These are phyloP conservation scores for Beauveria medogensis DNA, from an alignment of 2,329 filamentous ascomycete genomes.

Conservation along the genomic window DNA sequence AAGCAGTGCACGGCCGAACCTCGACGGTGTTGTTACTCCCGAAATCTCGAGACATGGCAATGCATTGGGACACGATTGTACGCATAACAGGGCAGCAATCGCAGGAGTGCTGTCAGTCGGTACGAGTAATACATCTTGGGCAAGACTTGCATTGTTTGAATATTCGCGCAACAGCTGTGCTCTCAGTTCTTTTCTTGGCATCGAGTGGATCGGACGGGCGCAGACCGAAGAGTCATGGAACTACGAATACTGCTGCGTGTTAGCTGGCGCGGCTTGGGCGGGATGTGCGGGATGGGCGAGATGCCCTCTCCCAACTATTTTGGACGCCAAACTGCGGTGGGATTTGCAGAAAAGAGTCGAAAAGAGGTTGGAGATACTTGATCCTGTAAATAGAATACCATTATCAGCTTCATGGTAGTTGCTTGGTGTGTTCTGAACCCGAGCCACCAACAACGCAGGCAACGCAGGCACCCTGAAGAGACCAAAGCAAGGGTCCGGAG, in stretches of 20 bases:
- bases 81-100: neutral
- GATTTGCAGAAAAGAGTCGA: neutral
- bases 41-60: neutral
- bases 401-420: neutral
- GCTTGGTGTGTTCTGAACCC: neutral
- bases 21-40: neutral
- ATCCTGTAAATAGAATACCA: neutral
- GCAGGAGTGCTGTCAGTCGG: neutral
- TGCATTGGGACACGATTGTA: neutral
- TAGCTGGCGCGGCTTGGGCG: neutral
- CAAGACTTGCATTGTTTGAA: neutral
- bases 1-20: neutral
- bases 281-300: neutral
- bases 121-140: neutral
- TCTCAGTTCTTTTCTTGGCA: neutral
- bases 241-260: neutral
- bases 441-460: neutral
- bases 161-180: neutral
- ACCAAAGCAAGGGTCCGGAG: neutral
- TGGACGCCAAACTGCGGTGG: neutral
- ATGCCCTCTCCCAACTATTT: neutral
- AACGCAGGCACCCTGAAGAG: neutral
- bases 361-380: neutral
- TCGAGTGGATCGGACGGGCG: neutral
- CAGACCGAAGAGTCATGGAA: neutral